Percentiles rank a stretch among this genome's conserved stretches.
Conservation (phyloP, 129 eudicot species). For the Helianthus annuus region DNA sequence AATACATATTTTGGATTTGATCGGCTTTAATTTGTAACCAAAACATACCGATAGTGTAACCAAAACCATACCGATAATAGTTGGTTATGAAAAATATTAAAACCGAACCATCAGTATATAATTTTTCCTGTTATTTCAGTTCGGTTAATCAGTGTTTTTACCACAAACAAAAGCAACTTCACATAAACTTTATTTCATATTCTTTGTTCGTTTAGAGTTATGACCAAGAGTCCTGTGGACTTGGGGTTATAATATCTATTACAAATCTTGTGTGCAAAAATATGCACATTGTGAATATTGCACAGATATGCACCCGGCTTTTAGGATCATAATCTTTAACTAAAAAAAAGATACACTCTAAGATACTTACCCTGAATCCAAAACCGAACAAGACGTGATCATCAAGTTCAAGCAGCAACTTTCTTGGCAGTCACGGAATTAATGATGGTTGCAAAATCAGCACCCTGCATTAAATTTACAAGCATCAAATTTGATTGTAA, state of each 20-base stretch:
- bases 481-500: neutral
- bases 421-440: slow-evolving; percentile 92
- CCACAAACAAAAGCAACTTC: slow-evolving; percentile 7
- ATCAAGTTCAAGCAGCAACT: slow-evolving; percentile 96
- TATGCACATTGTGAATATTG: slow-evolving; percentile 19
- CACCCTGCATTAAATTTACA: slow-evolving; percentile 53
- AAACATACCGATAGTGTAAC: too few species aligned
- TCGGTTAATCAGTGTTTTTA: neutral
- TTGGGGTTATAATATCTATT: slow-evolving; percentile 25
- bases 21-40: too few species aligned
- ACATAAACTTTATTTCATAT: slow-evolving; percentile 31
- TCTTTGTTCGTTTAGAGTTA: slow-evolving; percentile 12
- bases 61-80: neutral
- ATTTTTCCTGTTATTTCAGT: neutral
- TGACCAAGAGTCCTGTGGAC: slow-evolving; percentile 27
- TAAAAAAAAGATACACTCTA: slow-evolving; percentile 25
- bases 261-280: slow-evolving; percentile 32
- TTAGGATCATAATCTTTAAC: slow-evolving; percentile 27
- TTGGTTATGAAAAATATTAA: neutral
- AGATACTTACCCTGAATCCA: slow-evolving; percentile 32
- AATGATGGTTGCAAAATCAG: slow-evolving; percentile 89
- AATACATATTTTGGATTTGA: too few species aligned
- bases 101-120: neutral
- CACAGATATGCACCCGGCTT: slow-evolving; percentile 13
- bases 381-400: slow-evolving; percentile 22